A percentile compares a stretch with the other conserved stretches of the same genome.
These are phyloP conservation scores for Aegle marmelos DNA, from an alignment of 345 rosid species.

Conservation along the genomic window DNA sequence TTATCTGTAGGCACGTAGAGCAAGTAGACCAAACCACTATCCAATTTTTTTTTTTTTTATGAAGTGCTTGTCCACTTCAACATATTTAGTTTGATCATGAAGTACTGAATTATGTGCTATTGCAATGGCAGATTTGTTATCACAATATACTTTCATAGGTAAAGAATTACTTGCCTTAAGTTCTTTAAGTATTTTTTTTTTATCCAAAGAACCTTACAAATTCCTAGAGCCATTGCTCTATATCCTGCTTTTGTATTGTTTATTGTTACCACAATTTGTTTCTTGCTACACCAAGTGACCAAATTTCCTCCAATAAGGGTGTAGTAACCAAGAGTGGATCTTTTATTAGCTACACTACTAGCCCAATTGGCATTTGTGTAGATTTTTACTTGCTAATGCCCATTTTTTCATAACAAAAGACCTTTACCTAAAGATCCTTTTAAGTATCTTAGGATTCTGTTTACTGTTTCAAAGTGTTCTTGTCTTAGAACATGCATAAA, in stretches of 20 bases:
- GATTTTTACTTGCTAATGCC: too few species aligned
- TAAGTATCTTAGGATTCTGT: too few species aligned
- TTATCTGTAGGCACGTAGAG: background rate
- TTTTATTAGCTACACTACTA: too few species aligned
- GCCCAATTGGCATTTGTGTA: too few species aligned
- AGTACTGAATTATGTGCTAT: background rate
- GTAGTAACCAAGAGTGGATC: too few species aligned
- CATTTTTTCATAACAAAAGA: rapidly evolving
- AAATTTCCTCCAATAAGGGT: background rate
- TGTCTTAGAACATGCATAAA: too few species aligned
- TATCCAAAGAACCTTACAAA: background rate
- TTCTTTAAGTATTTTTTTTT: background rate
- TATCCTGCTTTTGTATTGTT: background rate
- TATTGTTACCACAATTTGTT: rapidly evolving
- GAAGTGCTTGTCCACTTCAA: background rate
- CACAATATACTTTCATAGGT: background rate
- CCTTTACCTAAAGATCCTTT: too few species aligned
- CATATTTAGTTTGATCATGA: background rate
- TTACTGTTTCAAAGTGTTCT: too few species aligned
- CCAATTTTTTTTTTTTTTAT: background rate
- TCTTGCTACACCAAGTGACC: background rate
- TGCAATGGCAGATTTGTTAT: background rate
- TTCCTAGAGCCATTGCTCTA: background rate
- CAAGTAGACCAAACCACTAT: too few species aligned
- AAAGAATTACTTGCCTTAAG: background rate